Evolutionary conservation across 768 basidiomycete genomes (phyloP), one percentile per base, ranked within the genome.

Genomic region (Boletus rufocinnamomeus): DNA sequence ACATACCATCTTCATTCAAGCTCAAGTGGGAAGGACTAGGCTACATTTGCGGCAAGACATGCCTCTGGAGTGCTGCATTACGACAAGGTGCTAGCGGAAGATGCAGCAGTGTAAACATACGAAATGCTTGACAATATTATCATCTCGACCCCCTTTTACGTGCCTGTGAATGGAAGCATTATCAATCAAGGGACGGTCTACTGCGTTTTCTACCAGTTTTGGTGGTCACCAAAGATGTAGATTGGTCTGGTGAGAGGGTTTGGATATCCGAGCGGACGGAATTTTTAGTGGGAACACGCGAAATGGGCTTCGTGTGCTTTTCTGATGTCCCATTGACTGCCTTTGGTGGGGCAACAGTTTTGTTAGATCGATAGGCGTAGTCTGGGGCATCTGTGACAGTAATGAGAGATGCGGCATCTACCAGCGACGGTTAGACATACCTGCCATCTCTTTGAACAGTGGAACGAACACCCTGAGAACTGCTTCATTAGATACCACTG

Each of bases 391-490:
- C 72, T 73, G 28, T 0, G 30, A 37, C 16, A 10, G 9, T 11
- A 28, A 28, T 69, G 46, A 68, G 59, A 56, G 47, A 40, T n/a
- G 21, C 2, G 19, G 2, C 13, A 41, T 47, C 30, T 1, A 38
- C 8, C 30, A 16, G 1, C 17, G 16, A 35, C 34, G 4, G 27
- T 52, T 1, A 21, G 14, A 70, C 76, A 14, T 62, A 83, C 82
- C 77, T 81, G 79, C 51, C 73, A 73, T 70, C 49, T 59, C 66
- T 62, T 75, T 83, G 79, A 95, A 95, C 27, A 94, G 73, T 35
- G 80, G 77, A 27, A 86, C 74, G 58, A 94, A 82, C 17, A 75
- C 70, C 8, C 77, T 70, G 66, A 93, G 81, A 70, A 93, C 86
- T 14, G 76, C 73, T n/a, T 78, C 72, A 43, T 76, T 74, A 5